phyloP scores from a whole-genome alignment of 1,284 basidiomycete species.

The Paramarasmius palmivorus region DNA sequence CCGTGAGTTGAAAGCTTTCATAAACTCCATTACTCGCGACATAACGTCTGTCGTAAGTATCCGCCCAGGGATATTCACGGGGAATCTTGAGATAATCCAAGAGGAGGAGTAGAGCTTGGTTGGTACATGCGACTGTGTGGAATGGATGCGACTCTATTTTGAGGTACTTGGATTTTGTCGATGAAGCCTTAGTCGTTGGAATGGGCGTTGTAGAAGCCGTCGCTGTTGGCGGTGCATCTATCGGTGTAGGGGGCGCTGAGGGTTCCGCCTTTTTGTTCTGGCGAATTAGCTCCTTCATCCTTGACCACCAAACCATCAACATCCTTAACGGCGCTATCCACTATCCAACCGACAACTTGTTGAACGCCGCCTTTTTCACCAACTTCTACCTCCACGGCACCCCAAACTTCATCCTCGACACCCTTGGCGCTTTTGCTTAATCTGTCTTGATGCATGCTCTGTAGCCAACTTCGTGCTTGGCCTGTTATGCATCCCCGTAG shows the following conservation, averaged over 20 bases:
- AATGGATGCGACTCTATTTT: conserved; percentile 83
- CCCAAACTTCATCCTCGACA: conserved; percentile 92
- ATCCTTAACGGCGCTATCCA: conserved; percentile 84
- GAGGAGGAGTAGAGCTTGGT: conserved; percentile 75
- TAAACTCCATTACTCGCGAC: conserved; percentile 91
- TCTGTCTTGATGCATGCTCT: conserved; percentile 82
- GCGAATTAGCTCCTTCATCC: too few relatives aligned
- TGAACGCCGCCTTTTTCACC: conserved; percentile 71
- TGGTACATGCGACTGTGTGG: conserved; percentile 86
- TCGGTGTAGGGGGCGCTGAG: conserved; percentile 10
- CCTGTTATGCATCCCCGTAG: conserved; percentile 72
- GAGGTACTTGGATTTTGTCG: conserved; percentile 65
- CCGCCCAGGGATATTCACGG: conserved; percentile 74
- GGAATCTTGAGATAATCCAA: conserved; percentile 87
- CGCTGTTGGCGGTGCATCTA: conserved; percentile 20
- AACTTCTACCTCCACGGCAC: conserved; percentile 72
- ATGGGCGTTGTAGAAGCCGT: conserved; percentile 21
- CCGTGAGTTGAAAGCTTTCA: conserved; percentile 97
- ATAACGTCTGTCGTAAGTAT: conserved; percentile 93
- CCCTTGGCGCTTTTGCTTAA: conserved; percentile 84
- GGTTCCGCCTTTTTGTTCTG: too few relatives aligned
- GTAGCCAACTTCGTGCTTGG: conserved; percentile 83
- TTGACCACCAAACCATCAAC: conserved; percentile 56
- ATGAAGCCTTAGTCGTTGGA: conserved; percentile 25
- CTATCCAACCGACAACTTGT: conserved; percentile 68